These are phyloP conservation scores for Geotrichum australiense DNA, from an alignment of 1,139 yeast genomes.

Conservation along the genomic window DNA sequence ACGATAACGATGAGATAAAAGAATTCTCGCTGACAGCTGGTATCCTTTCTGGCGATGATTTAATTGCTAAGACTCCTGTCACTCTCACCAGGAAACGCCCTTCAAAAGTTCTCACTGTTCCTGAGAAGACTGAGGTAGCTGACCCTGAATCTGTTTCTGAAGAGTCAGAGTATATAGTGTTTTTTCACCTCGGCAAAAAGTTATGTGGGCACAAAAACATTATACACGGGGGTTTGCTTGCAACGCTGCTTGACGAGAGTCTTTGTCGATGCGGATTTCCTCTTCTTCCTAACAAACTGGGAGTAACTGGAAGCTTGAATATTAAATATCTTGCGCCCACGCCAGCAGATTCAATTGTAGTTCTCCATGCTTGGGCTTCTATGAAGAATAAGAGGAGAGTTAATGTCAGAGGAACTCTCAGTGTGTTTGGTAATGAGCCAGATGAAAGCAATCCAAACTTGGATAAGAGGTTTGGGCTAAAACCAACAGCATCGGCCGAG, in stretches of 20 bases:
- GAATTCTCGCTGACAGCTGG: conserved; percentile 32
- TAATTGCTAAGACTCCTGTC: conserved; percentile 32
- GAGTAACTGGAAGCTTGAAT: conserved; percentile 80
- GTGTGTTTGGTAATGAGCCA: conserved; percentile 27
- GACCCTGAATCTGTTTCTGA: conserved; percentile 9
- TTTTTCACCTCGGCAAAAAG: conserved; percentile 63
- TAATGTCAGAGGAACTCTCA: conserved; percentile 57
- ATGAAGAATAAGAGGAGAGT: conserved; percentile 76
- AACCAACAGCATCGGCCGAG: conserved; percentile 29
- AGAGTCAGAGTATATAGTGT: conserved; percentile 29
- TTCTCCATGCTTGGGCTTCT: conserved; percentile 59
- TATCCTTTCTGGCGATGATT: conserved; percentile 28
- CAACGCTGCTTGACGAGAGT: conserved; percentile 81
- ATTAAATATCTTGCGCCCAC: conserved; percentile 61
- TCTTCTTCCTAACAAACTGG: conserved; percentile 69
- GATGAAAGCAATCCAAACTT: neutral
- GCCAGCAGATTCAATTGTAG: conserved; percentile 58
- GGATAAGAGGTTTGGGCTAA: conserved; percentile 4
- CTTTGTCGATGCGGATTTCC: conserved; percentile 85
- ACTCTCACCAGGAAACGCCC: conserved; percentile 24
- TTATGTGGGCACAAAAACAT: conserved; percentile 64
- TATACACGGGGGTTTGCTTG: conserved; percentile 80
- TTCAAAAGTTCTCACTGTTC: neutral
- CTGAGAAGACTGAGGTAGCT: neutral
- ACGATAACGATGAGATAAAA: conserved; percentile 24